Conservation (phyloP, 176 grass and related monocot species). For the Zea luxurians region DNA sequence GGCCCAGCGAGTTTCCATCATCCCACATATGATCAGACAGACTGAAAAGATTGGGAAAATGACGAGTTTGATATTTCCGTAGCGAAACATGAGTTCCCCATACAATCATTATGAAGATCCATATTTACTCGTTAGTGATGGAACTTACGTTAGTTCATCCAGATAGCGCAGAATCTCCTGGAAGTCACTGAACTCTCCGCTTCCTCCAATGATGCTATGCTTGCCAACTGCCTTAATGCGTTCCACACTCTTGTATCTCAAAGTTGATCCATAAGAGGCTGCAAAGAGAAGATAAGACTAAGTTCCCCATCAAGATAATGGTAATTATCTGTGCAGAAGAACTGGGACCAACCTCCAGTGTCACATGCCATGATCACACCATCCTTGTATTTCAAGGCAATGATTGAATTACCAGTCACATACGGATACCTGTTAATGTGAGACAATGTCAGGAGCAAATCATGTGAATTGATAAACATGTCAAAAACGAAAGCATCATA, state of each 20-base stretch:
- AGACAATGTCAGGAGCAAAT: conserved; percentile 31
- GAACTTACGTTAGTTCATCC: conserved; percentile 91
- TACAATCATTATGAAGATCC: conserved; percentile 11
- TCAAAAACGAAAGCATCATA: background rate
- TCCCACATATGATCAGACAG: conserved; percentile 98
- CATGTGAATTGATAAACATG: background rate
- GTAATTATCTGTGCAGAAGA: background rate
- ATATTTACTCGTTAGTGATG: background rate
- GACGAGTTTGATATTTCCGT: background rate
- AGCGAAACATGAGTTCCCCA: conserved; percentile 10
- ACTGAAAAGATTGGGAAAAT: conserved; percentile 42
- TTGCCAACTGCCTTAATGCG: conserved; percentile 87
- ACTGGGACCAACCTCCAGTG: conserved; percentile 64
- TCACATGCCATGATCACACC: conserved; percentile 91
- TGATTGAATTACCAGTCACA: conserved; percentile 92
- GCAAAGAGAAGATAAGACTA: conserved; percentile 32
- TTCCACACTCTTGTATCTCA: conserved; percentile 97
- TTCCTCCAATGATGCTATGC: conserved; percentile 92
- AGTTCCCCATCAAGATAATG: background rate
- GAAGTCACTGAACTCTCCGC: conserved; percentile 96
- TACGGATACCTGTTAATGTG: conserved; percentile 75
- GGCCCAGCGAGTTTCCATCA: conserved; percentile 96
- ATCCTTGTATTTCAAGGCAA: conserved; percentile 99
- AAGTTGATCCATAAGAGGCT: conserved; percentile 97
- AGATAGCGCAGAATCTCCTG: conserved; percentile 97